Base-by-base conservation (phyloP, 345 rosid genomes). In the Orychophragmus violaceus region DNA sequence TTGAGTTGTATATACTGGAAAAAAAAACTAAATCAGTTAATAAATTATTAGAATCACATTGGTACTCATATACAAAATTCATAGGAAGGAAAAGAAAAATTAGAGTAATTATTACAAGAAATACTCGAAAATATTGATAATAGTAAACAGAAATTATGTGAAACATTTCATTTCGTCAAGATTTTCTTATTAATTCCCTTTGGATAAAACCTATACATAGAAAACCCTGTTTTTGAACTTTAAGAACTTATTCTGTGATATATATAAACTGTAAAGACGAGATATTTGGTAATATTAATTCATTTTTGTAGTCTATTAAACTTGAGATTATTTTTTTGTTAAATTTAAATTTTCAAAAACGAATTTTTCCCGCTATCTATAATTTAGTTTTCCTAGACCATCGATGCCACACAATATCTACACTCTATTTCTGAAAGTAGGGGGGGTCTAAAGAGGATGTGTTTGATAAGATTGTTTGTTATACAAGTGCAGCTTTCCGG, bases 331-430 rank as follows among this genome's bases (percentile, higher is more conserved):
- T 53, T 6, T 28, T 12, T 30, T 6, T 29, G n/a, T 37, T 36
- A 23, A 7, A 23, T 7, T 22, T 33, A 1, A 6, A 14, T 22
- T 25, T 36, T 7, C 19, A 36, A 21, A 21, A 22, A 36, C 0
- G 8, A n/a, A 11, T 8, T 21, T 13, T n/a, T 23, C 22, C 11
- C 8, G 1, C 8, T 36, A 11, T n/a, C 10, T 23, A 21, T 41
- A 25, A 60, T 44, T n/a, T 46, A 45, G 67, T 48, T 62, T 62
- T 45, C 44, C 30, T 46, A 30, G 35, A 39, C 44, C 36, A 42
- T 27, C 21, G 7, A 8, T 36, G 37, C 65, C 65, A 44, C 27
- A 61, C 19, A 17, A 3, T 28, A 12, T 17, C 18, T 27, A 61
- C 8, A 4, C 39, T 17, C 56, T 62, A 45, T 14, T 24, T 16